Evolutionary conservation across 176 grass and related monocot genomes (phyloP).

Genomic region (Rhynchospora pubera): DNA sequence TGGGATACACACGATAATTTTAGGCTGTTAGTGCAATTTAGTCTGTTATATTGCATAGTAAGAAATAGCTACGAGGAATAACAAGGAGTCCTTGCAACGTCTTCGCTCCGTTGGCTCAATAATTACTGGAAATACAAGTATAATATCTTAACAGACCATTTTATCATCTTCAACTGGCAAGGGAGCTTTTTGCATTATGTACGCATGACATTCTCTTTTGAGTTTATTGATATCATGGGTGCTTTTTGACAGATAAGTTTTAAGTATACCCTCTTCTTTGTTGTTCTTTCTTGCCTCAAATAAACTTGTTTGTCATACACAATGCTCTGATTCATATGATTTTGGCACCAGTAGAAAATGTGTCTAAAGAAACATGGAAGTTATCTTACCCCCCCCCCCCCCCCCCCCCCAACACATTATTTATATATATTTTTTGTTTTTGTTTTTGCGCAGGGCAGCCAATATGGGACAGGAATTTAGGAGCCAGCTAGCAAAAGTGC

Average conservation of each 20-base stretch:
- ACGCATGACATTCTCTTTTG: neutral
- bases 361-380: neutral
- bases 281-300: neutral
- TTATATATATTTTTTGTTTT: constrained; percentile 1
- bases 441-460: constrained; percentile 52
- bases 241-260: neutral
- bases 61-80: neutral
- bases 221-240: neutral
- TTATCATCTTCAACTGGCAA: neutral
- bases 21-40: too few relatives aligned
- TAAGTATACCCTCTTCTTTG: neutral
- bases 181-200: neutral
- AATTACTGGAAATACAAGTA: neutral
- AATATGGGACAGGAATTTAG: constrained; percentile 66
- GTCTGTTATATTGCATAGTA: neutral
- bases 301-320: neutral
- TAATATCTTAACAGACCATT: neutral
- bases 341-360: neutral
- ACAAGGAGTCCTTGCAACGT: neutral
- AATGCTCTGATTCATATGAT: neutral
- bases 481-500: constrained; percentile 53
- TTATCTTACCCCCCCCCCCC: neutral
- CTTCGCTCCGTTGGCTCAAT: neutral
- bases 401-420: too few relatives aligned
- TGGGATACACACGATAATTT: neutral